These are phyloP conservation scores for Globisporangium canariense DNA, from an alignment of 352 stramenopile species.

Conservation along the genomic window DNA sequence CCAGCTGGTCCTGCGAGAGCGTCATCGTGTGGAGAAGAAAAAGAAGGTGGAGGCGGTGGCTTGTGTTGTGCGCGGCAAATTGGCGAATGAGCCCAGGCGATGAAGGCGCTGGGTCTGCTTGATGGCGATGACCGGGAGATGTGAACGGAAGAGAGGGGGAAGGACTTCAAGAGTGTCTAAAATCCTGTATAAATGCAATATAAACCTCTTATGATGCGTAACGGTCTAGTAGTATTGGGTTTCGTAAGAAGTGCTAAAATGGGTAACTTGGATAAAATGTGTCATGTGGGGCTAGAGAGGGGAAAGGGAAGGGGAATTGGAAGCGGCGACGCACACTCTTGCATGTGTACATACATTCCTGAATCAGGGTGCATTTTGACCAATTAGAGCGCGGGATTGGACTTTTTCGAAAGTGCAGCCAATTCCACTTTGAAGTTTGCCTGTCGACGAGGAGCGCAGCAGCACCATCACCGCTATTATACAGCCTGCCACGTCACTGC, in stretches of 20 bases:
- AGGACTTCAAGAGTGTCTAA: background rate
- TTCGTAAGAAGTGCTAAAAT: background rate
- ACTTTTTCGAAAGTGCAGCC: too few relatives aligned
- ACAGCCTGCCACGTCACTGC: too few relatives aligned
- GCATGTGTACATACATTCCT: background rate
- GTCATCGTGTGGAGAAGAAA: slow-evolving; percentile 5
- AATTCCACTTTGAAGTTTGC: too few relatives aligned
- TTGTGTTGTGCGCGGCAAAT: slow-evolving; percentile 3
- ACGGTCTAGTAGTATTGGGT: background rate
- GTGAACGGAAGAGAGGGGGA: background rate
- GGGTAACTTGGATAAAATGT: too few relatives aligned
- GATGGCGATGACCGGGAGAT: background rate
- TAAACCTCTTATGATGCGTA: background rate
- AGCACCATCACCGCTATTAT: too few relatives aligned
- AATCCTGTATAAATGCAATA: background rate
- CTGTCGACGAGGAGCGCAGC: too few relatives aligned
- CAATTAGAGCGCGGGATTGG: background rate
- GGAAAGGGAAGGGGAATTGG: background rate
- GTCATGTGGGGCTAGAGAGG: background rate
- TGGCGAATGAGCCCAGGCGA: background rate
- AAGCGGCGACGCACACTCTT: background rate
- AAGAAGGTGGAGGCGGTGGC: background rate
- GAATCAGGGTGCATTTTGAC: slow-evolving; percentile 7
- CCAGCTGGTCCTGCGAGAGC: slow-evolving; percentile 13
- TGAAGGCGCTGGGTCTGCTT: background rate